phyloP scores from a whole-genome alignment of 805 yeast species.

The Starmerella bombi region DNA sequence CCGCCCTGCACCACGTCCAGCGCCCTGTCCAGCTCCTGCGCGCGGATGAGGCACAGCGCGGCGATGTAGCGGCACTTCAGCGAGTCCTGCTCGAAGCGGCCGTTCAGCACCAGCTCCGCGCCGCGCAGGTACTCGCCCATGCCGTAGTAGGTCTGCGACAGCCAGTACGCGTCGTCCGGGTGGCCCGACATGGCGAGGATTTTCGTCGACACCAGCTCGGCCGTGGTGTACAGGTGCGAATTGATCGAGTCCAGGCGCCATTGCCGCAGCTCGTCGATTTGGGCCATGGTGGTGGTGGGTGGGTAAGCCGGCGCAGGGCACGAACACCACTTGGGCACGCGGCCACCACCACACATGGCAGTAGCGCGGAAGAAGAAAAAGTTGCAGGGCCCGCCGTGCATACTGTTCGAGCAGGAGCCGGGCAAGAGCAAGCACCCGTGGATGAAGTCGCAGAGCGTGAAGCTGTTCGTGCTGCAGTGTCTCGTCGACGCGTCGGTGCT shows the following conservation, averaged over 20 bases:
- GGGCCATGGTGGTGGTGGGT: conserved; percentile 31
- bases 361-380: conserved; percentile 12
- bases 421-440: too few species aligned
- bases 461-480: too few species aligned
- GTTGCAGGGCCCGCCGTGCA: conserved; percentile 19
- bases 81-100: conserved; percentile 32
- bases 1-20: conserved; percentile 54
- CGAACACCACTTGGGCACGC: too few species aligned
- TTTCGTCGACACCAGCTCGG: conserved; percentile 84
- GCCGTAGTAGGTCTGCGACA: conserved; percentile 76
- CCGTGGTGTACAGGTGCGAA: conserved; percentile 85
- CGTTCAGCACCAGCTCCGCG: conserved; percentile 48
- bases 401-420: too few species aligned
- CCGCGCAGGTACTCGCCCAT: conserved; percentile 71
- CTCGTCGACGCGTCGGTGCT: too few species aligned
- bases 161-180: conserved; percentile 91
- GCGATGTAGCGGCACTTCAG: conserved; percentile 71
- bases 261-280: conserved; percentile 69
- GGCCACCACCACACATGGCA: too few species aligned
- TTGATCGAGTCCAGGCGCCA: conserved; percentile 91
- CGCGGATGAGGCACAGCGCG: conserved; percentile 44
- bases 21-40: conserved; percentile 65
- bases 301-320: too few species aligned
- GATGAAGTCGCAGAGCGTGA: too few species aligned
- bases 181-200: conserved; percentile 70